Evolutionary conservation across 2,329 filamentous ascomycete genomes (phyloP).

Genomic region (Colletotrichum caudatum): DNA sequence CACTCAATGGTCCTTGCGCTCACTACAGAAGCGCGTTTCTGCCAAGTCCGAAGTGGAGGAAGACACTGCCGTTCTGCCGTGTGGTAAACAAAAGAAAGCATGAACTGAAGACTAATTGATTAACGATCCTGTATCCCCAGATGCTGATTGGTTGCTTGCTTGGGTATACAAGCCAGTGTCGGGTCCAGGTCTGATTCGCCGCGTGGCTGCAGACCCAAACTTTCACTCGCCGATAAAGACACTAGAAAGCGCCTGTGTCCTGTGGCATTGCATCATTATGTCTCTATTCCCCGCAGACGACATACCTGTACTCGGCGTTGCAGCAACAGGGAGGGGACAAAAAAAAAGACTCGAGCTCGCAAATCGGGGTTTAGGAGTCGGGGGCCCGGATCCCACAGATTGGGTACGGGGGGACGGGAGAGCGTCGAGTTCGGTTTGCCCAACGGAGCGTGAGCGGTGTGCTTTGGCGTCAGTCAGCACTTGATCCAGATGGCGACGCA

Average conservation of each 20-base stretch:
- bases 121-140: background rate
- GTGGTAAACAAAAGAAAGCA: background rate
- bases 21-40: background rate
- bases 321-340: no score
- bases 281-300: slow-evolving; percentile 23
- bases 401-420: background rate
- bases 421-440: slow-evolving; percentile 18
- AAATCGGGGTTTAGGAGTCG: no score
- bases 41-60: background rate
- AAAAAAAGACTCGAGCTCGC: background rate
- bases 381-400: background rate
- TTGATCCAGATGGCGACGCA: background rate
- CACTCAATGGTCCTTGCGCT: background rate
- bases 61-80: background rate
- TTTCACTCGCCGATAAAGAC: background rate
- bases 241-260: background rate
- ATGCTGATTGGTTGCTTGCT: background rate
- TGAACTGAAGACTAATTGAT: background rate
- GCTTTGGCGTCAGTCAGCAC: slow-evolving; percentile 18
- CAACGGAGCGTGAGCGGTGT: slow-evolving; percentile 34
- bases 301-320: no score
- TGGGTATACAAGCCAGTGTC: slow-evolving; percentile 6
- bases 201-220: slow-evolving; percentile 19
- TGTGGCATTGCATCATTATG: slow-evolving; percentile 20
- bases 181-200: slow-evolving; percentile 6